Percentiles rank a stretch among this genome's conserved stretches.
phyloP scores from a whole-genome alignment of 805 yeast genomes.

The Wickerhamiella nectarea region DNA sequence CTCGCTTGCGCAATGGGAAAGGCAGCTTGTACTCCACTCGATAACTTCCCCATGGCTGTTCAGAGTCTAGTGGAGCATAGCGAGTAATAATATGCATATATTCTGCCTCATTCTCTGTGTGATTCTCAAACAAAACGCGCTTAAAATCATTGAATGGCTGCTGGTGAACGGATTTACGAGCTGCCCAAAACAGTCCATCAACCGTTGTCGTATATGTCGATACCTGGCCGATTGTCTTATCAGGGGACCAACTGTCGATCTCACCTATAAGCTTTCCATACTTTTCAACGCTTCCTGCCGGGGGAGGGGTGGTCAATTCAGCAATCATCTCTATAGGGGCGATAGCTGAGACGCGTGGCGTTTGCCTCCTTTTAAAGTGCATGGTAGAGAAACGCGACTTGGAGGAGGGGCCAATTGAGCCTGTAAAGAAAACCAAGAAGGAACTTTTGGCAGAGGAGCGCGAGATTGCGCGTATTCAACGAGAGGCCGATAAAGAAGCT shows the following conservation, averaged over 20 bases:
- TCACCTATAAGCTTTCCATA: not conserved
- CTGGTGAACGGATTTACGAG: slow-evolving; percentile 25
- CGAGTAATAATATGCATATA: slow-evolving; percentile 26
- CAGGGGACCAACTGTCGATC: not conserved
- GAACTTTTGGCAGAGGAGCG: slow-evolving; percentile 3
- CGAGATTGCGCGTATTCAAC: not conserved
- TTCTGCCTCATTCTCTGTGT: slow-evolving; percentile 28
- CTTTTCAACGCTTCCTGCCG: not conserved
- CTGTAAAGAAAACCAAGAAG: not conserved
- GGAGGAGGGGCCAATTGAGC: not conserved
- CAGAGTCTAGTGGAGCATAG: slow-evolving; percentile 18
- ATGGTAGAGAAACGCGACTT: not conserved
- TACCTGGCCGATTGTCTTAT: slow-evolving; percentile 9
- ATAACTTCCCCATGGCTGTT: slow-evolving; percentile 19
- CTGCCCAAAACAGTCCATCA: slow-evolving; percentile 27
- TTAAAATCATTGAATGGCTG: slow-evolving; percentile 23
- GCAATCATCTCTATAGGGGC: not conserved
- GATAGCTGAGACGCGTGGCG: not conserved
- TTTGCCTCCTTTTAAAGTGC: not conserved
- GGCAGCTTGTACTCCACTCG: slow-evolving; percentile 26
- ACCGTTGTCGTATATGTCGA: slow-evolving; percentile 19
- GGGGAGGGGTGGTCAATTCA: not conserved
- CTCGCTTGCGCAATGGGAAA: slow-evolving; percentile 24
- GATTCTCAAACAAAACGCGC: slow-evolving; percentile 24
- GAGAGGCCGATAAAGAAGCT: slow-evolving; percentile 5